Evolutionary conservation across 805 yeast genomes (phyloP).

Genomic region (Pichia insulana): DNA sequence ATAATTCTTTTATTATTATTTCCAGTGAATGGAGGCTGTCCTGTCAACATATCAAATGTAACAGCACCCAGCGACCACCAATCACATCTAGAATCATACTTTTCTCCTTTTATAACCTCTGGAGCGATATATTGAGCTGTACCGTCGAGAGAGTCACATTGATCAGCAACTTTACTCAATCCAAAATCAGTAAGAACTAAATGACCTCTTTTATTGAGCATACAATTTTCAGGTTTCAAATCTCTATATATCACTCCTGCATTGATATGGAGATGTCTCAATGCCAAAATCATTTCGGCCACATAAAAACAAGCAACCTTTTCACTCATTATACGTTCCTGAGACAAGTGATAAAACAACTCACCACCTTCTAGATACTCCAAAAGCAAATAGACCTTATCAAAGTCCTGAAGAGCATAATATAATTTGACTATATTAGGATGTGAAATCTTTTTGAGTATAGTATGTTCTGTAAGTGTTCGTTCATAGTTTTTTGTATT

Average conservation of each 20-base stretch:
- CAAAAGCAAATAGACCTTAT: constrained; percentile 63
- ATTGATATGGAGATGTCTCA: constrained; percentile 58
- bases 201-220: constrained; percentile 71
- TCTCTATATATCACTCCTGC: constrained; percentile 83
- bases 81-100: constrained; percentile 73
- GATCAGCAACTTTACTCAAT: constrained; percentile 42
- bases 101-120: constrained; percentile 69
- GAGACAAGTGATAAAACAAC: constrained; percentile 54
- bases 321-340: constrained; percentile 41
- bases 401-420: constrained; percentile 76
- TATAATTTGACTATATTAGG: constrained; percentile 75
- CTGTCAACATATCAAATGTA: constrained; percentile 69
- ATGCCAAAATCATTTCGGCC: constrained; percentile 74
- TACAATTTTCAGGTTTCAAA: constrained; percentile 82
- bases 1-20: constrained; percentile 65
- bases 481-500: constrained; percentile 52
- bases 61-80: constrained; percentile 92
- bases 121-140: constrained; percentile 89
- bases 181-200: constrained; percentile 84
- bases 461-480: constrained; percentile 72
- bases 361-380: constrained; percentile 91
- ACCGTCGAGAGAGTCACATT: constrained; percentile 55
- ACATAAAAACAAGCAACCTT: constrained; percentile 66
- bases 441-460: constrained; percentile 62
- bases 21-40: constrained; percentile 86